These are phyloP conservation scores for Rhizopus microsporus DNA, from an alignment of 371 early-diverging fungal genomes.

Conservation along the genomic window DNA sequence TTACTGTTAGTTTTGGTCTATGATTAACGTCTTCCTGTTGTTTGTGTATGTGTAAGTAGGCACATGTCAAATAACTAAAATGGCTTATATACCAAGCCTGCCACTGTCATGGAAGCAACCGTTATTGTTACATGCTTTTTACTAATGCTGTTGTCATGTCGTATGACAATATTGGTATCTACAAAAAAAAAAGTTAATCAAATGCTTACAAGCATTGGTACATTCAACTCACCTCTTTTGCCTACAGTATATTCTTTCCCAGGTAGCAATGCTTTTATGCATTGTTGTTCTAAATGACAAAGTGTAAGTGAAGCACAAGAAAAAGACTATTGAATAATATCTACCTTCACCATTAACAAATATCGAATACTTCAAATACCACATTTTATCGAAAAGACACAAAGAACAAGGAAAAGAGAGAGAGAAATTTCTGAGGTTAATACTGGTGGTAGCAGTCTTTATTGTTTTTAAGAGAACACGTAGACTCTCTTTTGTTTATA, in stretches of 20 bases:
- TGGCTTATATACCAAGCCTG: not conserved
- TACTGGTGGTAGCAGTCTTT: too few species aligned
- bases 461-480: too few species aligned
- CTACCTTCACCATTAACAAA: not conserved
- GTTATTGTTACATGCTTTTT: not conserved
- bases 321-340: not conserved
- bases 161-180: not conserved
- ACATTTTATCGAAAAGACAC: not conserved
- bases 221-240: not conserved
- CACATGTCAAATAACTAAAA: not conserved
- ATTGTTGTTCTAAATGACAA: not conserved
- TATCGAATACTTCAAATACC: conserved; percentile 1
- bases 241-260: conserved; percentile 1
- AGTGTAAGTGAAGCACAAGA: not conserved
- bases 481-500: too few species aligned
- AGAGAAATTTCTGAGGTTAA: not conserved
- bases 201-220: not conserved
- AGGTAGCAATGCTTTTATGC: not conserved
- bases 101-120: not conserved
- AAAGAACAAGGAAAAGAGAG: too few species aligned
- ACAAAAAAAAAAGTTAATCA: not conserved
- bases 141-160: conserved; percentile 1
- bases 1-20: not conserved
- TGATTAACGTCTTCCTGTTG: not conserved
- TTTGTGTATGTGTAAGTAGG: too few species aligned